Evolutionary conservation across 257 asterid genomes (phyloP), one percentile per base, ranked within the genome.

Genomic region (Mentha longifolia): DNA sequence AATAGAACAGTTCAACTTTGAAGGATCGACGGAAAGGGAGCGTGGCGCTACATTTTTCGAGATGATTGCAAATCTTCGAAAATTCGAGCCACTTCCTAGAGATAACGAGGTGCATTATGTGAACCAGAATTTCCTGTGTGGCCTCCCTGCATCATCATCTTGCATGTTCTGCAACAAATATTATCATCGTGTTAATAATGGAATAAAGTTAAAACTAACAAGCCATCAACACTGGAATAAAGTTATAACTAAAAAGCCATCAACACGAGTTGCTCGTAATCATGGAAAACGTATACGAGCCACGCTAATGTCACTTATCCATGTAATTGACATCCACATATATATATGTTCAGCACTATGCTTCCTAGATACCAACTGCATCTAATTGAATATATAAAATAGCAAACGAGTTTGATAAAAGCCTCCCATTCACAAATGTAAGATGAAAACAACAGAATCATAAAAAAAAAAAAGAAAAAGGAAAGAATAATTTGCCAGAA

Each of bases 121-220:
- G 51, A 68, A 22, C 79, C 79, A 68, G 76, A 76, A 92, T 74
- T 92, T 92, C 75, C 95, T 83, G 58, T 85, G 61, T 5, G 97
- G 96, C 78, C 94, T 86, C 64, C 93, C 95, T 61, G 95, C 92
- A 72, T 92, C 97, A 67, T 92, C 96, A 61, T 92, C 97, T 82
- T 89, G 97, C 97, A 91, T 84, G 81, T 91, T 92, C 95, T 91
- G 95, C 74, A 70, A 85, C 64, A 72, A 55, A 77, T 66, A 57
- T 61, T n/a, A 62, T 20, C 71, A 11, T 8, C 19, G 59, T 45
- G 73, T 79, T 50, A 82, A 4, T 25, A 51, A 50, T 25, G 14
- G n/a, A 65, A n/a, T n/a, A 49, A 8, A 30, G 28, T n/a, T 66
- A 50, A 3, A 20, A 63, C 15, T 15, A 13, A n/a, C 37, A 5